These are phyloP conservation scores for Leccinellum albellum DNA, from an alignment of 768 basidiomycete species.

Conservation along the genomic window DNA sequence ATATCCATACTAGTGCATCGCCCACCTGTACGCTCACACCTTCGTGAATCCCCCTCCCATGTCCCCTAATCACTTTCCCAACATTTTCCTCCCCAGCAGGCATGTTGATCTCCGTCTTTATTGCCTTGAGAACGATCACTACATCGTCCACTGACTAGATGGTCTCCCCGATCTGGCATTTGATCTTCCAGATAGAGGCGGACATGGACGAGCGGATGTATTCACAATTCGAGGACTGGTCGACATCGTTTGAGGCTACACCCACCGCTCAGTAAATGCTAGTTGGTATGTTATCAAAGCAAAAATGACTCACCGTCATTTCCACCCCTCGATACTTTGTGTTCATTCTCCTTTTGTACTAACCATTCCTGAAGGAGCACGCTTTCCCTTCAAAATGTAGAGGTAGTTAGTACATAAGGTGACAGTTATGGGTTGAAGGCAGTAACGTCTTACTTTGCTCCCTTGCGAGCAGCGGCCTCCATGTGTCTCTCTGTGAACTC, in stretches of 20 bases:
- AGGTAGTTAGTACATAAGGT: not conserved
- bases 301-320: constrained; percentile 4
- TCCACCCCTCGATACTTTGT: not conserved
- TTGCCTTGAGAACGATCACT: constrained; percentile 54
- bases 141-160: constrained; percentile 41
- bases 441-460: constrained; percentile 32
- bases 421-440: not conserved
- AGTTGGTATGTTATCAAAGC: not conserved
- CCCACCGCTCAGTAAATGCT: not conserved
- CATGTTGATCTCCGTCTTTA: constrained; percentile 62
- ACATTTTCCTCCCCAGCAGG: constrained; percentile 42
- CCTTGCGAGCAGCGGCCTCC: constrained; percentile 36
- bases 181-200: constrained; percentile 51
- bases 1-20: constrained; percentile 37
- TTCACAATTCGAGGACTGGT: constrained; percentile 1
- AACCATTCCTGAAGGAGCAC: constrained; percentile 45
- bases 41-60: constrained; percentile 40
- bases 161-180: constrained; percentile 38
- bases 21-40: constrained; percentile 47
- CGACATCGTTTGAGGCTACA: not conserved
- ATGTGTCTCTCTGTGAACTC: constrained; percentile 41
- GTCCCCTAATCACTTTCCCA: constrained; percentile 39
- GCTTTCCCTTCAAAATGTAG: constrained; percentile 34
- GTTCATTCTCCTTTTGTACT: constrained; percentile 18
- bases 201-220: constrained; percentile 36